Evolutionary conservation across 176 grass and related monocot species (phyloP), one percentile per base, ranked within the genome.

Genomic region (Leersia perrieri): DNA sequence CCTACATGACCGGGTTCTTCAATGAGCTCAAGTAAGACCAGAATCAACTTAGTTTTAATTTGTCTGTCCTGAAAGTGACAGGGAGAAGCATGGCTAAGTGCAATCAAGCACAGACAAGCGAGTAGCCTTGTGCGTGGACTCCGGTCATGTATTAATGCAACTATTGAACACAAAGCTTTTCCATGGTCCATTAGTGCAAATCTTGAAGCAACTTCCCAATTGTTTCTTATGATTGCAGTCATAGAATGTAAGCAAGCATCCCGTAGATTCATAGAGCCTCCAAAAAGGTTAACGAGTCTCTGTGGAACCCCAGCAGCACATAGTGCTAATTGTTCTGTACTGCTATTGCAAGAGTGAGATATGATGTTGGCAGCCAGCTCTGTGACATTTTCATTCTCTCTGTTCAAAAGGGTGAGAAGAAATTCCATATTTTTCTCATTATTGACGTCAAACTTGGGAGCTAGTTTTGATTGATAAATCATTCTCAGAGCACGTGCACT

Each of bases 401-500:
- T 95, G 68, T 90, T 76, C 84, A 99, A 72, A 75, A 99, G 92
- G 66, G 92, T 93, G 85, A 93, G 90, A 83, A 99, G 82, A 88
- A 99, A 99, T 16, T 89, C 76, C 87, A 95, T 90, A 72, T 99
- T 99, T 88, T 95, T 82, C 57, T 91, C 90, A 78, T 73, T 72
- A 64, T 90, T 89, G 47, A 93, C 80, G 83, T 99, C 92, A 84
- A 89, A 93, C 28, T 90, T 99, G 23, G 92, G 90, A 83, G 92
- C 85, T 77, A 91, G 67, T 78, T 93, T 95, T 80, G 96, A 95
- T 76, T 95, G 93, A 82, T 91, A 99, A 82, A 99, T 93, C 87
- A 99, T 99, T 91, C 90, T 90, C 79, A 99, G 96, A 85, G 96
- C 92, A 70, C 96, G 92, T 41, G 92, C 96, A 79, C 86, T 90